Evolutionary conservation across 1,284 basidiomycete species (phyloP).

Genomic region (Cystobasidium pallidum): DNA sequence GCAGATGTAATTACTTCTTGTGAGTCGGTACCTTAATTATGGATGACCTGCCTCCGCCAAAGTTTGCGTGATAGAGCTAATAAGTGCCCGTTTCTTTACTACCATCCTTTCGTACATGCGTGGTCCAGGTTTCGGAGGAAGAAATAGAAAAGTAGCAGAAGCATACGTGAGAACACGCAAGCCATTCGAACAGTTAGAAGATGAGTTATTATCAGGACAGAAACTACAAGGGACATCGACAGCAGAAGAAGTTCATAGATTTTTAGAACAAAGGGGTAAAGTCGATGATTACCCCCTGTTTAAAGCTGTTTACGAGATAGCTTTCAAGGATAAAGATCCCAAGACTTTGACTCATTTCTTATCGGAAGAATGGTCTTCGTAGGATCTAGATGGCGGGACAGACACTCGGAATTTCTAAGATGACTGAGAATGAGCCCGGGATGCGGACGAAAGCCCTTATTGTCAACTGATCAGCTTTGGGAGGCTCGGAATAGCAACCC

Average conservation of each 20-base stretch:
- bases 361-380: slow-evolving; percentile 26
- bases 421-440: neutral
- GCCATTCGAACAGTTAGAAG: slow-evolving; percentile 62
- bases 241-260: slow-evolving; percentile 55
- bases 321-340: slow-evolving; percentile 15
- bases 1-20: slow-evolving; percentile 66
- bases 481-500: too few relatives aligned
- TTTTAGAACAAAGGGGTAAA: slow-evolving; percentile 60
- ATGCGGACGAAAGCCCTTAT: too few relatives aligned
- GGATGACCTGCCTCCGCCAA: too few relatives aligned
- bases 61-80: too few relatives aligned
- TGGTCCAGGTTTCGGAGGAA: slow-evolving; percentile 60
- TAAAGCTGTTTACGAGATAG: slow-evolving; percentile 48
- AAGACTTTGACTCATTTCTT: slow-evolving; percentile 33
- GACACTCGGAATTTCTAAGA: neutral
- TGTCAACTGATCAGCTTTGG: too few relatives aligned
- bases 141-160: slow-evolving; percentile 62
- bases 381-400: neutral
- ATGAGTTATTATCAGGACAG: slow-evolving; percentile 64
- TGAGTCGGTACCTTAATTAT: slow-evolving; percentile 48
- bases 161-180: slow-evolving; percentile 63
- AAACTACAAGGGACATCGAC: slow-evolving; percentile 62
- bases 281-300: slow-evolving; percentile 64
- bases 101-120: too few relatives aligned
- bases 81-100: too few relatives aligned